Base-by-base conservation (phyloP, 2,329 filamentous ascomycete species). In the Macrophomina tecta region DNA sequence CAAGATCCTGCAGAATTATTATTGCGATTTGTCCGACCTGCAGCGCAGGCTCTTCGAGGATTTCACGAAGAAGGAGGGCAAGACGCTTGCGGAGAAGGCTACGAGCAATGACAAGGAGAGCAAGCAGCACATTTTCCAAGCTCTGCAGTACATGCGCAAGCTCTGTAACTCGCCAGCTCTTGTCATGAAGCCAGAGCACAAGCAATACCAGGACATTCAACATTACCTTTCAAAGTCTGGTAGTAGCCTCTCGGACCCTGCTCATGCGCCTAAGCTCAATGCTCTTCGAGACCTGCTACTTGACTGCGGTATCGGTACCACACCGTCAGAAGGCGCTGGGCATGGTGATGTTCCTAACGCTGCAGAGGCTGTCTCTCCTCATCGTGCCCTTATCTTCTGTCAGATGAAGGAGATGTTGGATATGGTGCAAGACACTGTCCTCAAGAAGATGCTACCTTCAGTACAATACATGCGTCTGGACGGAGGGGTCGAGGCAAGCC, bases 391-490 rank as follows among this genome's bases (percentile, higher is more conserved):
- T 34, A 91, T 99, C 71, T 99, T 99, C 84, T 99, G 95, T 74
- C 95, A 99, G 78, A 97, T 99, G 93, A 99, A 99, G 81, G 95
- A 99, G 79, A 99, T 99, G 96, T 86, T 99, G 30, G 95, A 99
- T 78, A 98, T 99, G 88, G 96, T 99, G 2, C 94, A 98, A 76
- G 93, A 91, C 73, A 94, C 94, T 67, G 95, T 99, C 0, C 82
- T 99, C 46, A 93, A 92, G 78, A 91, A 91, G 74, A 86, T 98
- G 80, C 86, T 99, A n/a, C 95, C 95, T 1, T 91, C 90, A 0
- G 94, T 97, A 5, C 95, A 96, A 45, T 97, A 91, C 76, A 87
- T 98, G 67, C 91, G 96, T n/a, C 87, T 99, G 40, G 96, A 99
- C 73, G 95, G 95, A 38, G 89, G 89, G 6, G 93, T 99, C 12